These are phyloP conservation scores for Xylaria sp. DNA, from an alignment of 2,329 filamentous ascomycete species.

Conservation along the genomic window DNA sequence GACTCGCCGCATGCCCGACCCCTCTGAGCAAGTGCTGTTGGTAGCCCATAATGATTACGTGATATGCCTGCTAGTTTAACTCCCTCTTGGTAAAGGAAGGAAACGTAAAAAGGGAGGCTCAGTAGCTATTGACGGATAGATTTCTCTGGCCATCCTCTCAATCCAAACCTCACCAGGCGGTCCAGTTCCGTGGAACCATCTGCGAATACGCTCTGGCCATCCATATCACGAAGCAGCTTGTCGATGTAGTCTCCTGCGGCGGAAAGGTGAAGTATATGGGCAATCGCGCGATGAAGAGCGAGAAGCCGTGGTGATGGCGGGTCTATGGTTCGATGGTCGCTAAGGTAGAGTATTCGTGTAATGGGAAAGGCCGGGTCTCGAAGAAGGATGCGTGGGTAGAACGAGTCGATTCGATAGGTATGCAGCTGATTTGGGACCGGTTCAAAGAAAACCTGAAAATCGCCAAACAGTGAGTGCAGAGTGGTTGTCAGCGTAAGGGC, in stretches of 20 bases:
- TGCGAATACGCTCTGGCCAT: slow-evolving; percentile 31
- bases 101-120: too few relatives aligned
- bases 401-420: slow-evolving; percentile 47
- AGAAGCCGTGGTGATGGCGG: slow-evolving; percentile 50
- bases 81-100: too few relatives aligned
- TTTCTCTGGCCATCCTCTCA: slow-evolving; percentile 18
- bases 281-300: slow-evolving; percentile 50
- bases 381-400: neutral
- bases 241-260: slow-evolving; percentile 31
- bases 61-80: too few relatives aligned
- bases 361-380: slow-evolving; percentile 42
- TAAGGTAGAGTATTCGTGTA: slow-evolving; percentile 46
- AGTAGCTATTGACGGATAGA: too few relatives aligned
- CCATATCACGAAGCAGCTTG: slow-evolving; percentile 44
- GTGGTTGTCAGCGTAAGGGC: slow-evolving; percentile 50
- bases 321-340: slow-evolving; percentile 45
- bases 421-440: slow-evolving; percentile 40
- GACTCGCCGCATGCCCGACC: too few relatives aligned
- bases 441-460: slow-evolving; percentile 50
- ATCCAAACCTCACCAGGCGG: slow-evolving; percentile 20
- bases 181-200: slow-evolving; percentile 39
- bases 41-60: too few relatives aligned
- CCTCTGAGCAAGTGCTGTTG: too few relatives aligned
- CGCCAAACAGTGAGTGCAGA: slow-evolving; percentile 48
- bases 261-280: slow-evolving; percentile 50